phyloP scores from a whole-genome alignment of 2,329 filamentous ascomycete species.

The Plenodomus tracheiphilus region DNA sequence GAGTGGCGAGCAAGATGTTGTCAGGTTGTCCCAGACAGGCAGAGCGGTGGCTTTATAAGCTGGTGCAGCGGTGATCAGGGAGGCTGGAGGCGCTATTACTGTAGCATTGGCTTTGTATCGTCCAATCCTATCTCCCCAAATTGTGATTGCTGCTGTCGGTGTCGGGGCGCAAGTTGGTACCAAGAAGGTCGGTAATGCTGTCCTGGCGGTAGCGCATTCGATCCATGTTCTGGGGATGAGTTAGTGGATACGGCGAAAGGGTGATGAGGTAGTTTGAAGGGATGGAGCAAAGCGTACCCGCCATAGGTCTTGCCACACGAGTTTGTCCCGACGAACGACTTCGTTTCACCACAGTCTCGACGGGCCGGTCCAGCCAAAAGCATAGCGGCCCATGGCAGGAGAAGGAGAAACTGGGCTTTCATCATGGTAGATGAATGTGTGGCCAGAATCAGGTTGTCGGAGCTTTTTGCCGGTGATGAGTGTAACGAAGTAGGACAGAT shows the following conservation, averaged over 20 bases:
- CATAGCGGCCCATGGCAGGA: conserved; percentile 2
- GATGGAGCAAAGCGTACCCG: conserved; percentile 14
- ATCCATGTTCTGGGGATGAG: neutral
- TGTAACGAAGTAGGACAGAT: neutral
- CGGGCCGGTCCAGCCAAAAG: conserved; percentile 15
- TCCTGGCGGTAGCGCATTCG: conserved; percentile 9
- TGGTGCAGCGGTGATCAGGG: conserved; percentile 2
- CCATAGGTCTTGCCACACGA: conserved; percentile 23
- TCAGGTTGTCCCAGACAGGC: neutral
- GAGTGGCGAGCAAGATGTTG: conserved; percentile 3
- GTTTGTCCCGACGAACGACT: conserved; percentile 24
- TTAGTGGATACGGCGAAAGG: neutral
- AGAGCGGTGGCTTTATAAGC: neutral
- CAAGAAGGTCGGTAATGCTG: conserved; percentile 7
- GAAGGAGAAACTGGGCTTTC: conserved; percentile 8
- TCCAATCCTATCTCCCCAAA: neutral
- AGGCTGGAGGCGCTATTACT: neutral
- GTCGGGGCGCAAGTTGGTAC: conserved; percentile 2
- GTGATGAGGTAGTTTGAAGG: neutral
- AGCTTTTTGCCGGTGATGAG: neutral
- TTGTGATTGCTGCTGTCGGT: neutral
- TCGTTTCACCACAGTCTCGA: conserved; percentile 18
- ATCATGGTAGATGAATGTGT: conserved; percentile 3
- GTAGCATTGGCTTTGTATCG: neutral
- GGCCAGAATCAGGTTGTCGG: neutral